Evolutionary conservation across 495 filamentous ascomycete genomes (phyloP), one percentile per base, ranked within the genome.

Genomic region (Articulospora tetracladia): DNA sequence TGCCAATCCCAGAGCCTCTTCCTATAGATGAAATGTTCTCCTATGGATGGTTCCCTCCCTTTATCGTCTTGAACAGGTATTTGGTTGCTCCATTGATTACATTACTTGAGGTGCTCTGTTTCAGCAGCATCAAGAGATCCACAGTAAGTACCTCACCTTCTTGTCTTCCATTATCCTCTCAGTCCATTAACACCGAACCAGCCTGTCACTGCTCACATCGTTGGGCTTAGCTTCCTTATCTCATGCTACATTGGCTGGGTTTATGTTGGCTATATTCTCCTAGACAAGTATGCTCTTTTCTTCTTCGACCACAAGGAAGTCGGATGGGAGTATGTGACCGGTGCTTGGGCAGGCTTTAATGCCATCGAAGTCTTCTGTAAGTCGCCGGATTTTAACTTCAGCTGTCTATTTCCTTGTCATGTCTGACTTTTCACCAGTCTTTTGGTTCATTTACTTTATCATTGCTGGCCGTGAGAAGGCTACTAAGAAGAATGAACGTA

Each of bases 61-160:
- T 81, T 60, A 73, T 73, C 62, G 64, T 80, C 39, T 59, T 79
- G 61, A 79, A 76, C 56, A 62, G 79, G 23, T 78, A 70, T 65
- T 67, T 50, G 3, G 54, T 77, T 50, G 76, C 73, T 19, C 68
- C 75, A 2, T 27, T 75, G 0, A 70, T 82, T 48, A 77, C 75
- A 13, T 26, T 78, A 11, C 36, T 77, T 36, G 81, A 83, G 65
- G 70, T 82, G 0, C 28, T 74, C 22, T 64, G 73, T 28, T 71
- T 82, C 53, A 79, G 77, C 61, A 79, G 75, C 66, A 77, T 82
- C 61, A 77, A 69, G 36, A 75, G 76, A 53, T 76, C 72, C 59
- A 71, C 69, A 28, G 80, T 81, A 64, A 71, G 68, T 68, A 4
- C 10, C 15, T 0, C 28, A 11, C 28, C 44, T 17, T 52, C 19